Conservation (phyloP, 2,329 filamentous ascomycete genomes). For the Microcyclosporella mali region DNA sequence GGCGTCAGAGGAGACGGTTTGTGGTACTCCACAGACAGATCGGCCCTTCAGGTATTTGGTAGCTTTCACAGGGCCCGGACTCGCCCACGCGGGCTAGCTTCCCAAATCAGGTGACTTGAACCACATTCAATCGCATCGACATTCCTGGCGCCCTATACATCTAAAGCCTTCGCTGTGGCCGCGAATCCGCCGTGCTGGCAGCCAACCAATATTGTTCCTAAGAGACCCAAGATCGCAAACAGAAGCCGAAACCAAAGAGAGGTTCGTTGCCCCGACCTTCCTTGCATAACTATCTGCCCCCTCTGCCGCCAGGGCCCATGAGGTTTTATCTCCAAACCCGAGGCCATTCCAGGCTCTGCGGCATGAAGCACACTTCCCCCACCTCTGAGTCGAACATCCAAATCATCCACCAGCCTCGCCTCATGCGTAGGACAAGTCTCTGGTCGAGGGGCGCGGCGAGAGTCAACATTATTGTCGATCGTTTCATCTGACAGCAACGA, state of each 20-base stretch:
- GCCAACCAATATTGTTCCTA: slow-evolving; percentile 16
- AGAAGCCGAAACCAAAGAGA: slow-evolving; percentile 20
- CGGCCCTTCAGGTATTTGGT: slow-evolving; percentile 15
- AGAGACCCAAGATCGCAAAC: slow-evolving; percentile 16
- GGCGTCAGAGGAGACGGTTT: slow-evolving; percentile 16
- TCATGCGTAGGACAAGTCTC: slow-evolving; percentile 13
- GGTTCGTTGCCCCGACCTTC: slow-evolving; percentile 20
- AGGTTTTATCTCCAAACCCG: slow-evolving; percentile 17
- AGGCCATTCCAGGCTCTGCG: slow-evolving; percentile 17
- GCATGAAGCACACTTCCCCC: slow-evolving; percentile 17
- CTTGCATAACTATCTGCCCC: slow-evolving; percentile 20
- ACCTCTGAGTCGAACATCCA: slow-evolving; percentile 13
- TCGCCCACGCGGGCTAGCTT: slow-evolving; percentile 15
- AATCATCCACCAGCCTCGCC: slow-evolving; percentile 9
- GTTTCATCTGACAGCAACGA: slow-evolving; percentile 19
- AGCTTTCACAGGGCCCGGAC: slow-evolving; percentile 14
- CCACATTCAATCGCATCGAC: slow-evolving; percentile 2
- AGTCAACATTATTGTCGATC: slow-evolving; percentile 13
- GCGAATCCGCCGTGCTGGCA: slow-evolving; percentile 18
- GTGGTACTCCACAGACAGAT: slow-evolving; percentile 20
- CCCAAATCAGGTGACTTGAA: slow-evolving; percentile 16
- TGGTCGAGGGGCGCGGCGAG: slow-evolving; percentile 12
- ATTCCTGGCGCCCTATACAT: slow-evolving; percentile 14
- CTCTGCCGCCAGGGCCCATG: slow-evolving; percentile 15
- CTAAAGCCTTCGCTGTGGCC: slow-evolving; percentile 16